These are phyloP conservation scores for Nicotiana tomentosiformis DNA, from an alignment of 257 asterid species.

Conservation along the genomic window DNA sequence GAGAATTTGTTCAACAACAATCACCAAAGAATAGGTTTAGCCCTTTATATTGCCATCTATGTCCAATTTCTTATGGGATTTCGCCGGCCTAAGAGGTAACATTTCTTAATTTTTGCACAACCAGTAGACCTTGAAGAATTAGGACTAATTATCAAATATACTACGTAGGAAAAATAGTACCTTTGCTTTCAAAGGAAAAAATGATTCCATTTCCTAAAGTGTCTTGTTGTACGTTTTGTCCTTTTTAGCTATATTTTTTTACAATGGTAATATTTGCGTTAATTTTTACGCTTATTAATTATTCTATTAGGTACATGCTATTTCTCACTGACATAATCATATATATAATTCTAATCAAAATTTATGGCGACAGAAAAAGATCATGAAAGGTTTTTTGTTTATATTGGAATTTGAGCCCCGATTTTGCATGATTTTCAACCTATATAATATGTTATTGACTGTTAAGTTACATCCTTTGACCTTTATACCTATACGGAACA, in stretches of 20 bases:
- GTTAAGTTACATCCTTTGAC: neutral
- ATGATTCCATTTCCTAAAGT: neutral
- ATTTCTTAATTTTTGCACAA: neutral
- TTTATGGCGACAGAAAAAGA: neutral
- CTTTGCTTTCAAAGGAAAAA: too few species aligned
- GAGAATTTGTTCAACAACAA: slow-evolving; percentile 67
- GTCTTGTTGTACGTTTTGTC: neutral
- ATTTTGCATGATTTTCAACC: neutral
- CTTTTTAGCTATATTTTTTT: neutral
- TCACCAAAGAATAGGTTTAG: slow-evolving; percentile 83
- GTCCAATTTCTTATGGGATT: slow-evolving; percentile 54
- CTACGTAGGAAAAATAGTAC: neutral
- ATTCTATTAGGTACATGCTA: neutral
- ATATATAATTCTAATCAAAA: neutral
- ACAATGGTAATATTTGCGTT: neutral
- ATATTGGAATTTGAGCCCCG: neutral
- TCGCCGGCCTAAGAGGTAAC: slow-evolving; percentile 63
- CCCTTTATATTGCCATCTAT: slow-evolving; percentile 64
- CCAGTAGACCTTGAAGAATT: neutral
- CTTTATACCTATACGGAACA: neutral
- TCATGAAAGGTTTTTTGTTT: neutral
- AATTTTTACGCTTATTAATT: neutral
- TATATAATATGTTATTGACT: neutral
- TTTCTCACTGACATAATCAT: neutral
- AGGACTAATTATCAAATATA: neutral